Conservation (phyloP, 23 red algal species). For the Gracilaria caudata region DNA sequence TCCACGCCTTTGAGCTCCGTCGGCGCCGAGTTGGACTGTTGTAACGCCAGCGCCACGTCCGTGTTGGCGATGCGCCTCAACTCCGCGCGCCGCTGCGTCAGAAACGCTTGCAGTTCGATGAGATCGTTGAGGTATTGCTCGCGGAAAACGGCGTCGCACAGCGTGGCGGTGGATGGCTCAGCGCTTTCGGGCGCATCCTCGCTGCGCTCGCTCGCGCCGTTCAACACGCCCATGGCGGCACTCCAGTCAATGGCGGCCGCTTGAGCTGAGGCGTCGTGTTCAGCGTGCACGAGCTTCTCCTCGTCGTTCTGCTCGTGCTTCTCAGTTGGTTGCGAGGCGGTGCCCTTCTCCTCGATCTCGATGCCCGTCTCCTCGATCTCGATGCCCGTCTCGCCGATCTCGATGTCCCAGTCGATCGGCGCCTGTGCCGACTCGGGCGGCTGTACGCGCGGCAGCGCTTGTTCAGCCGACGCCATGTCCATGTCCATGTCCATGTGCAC, state of each 20-base stretch:
- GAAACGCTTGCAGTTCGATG: conserved; percentile 44
- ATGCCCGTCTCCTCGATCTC: conserved; percentile 5
- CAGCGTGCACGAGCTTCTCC: background rate
- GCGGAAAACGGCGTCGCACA: conserved; percentile 11
- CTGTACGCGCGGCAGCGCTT: too few relatives aligned
- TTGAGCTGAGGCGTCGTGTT: background rate
- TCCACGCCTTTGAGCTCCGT: background rate
- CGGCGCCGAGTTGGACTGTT: background rate
- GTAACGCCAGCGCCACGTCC: conserved; percentile 33
- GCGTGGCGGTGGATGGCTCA: background rate
- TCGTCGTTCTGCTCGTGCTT: background rate
- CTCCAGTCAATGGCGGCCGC: conserved; percentile 38
- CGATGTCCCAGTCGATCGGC: conserved; percentile 21
- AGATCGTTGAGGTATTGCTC: conserved; percentile 42
- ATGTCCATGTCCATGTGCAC: background rate
- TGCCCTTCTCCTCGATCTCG: conserved; percentile 17
- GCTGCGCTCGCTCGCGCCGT: background rate
- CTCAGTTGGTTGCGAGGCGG: background rate
- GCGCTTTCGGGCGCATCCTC: background rate
- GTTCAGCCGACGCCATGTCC: too few relatives aligned
- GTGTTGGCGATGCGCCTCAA: background rate
- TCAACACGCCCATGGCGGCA: conserved; percentile 5
- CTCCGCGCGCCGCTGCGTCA: conserved; percentile 20
- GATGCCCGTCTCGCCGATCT: conserved; percentile 20
- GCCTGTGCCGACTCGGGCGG: background rate